Percentiles rank a stretch among this genome's conserved stretches.
Evolutionary conservation across 257 asterid genomes (phyloP).

Genomic region (Plantago ovata): DNA sequence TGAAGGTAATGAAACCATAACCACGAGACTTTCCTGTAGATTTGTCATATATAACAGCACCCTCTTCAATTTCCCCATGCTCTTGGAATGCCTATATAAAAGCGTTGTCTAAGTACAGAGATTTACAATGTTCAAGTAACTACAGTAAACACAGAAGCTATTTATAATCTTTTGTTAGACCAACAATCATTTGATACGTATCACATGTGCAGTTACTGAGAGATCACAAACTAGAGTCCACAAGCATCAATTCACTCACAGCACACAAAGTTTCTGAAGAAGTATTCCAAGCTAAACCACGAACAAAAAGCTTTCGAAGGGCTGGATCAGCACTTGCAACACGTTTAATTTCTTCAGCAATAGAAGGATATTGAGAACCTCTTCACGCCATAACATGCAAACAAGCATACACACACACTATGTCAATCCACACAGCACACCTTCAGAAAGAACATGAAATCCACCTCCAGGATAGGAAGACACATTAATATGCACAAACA

Average conservation of each 20-base stretch:
- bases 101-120: conserved; percentile 18
- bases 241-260: conserved; percentile 85
- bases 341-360: conserved; percentile 91
- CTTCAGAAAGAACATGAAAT: conserved; percentile 27
- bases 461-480: conserved; percentile 23
- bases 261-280: conserved; percentile 90
- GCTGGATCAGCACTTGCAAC: conserved; percentile 98
- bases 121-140: conserved; percentile 11
- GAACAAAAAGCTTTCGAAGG: conserved; percentile 96
- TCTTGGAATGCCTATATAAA: conserved; percentile 66
- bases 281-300: conserved; percentile 97
- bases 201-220: conserved; percentile 27
- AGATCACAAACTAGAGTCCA: conserved; percentile 35
- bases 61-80: conserved; percentile 88
- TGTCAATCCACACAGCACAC: conserved; percentile 70
- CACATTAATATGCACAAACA: conserved; percentile 25
- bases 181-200: conserved; percentile 2
- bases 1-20: conserved; percentile 71
- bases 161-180: conserved; percentile 6
- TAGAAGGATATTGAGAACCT: conserved; percentile 81
- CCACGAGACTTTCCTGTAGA: conserved; percentile 73
- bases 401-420: conserved; percentile 79
- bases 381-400: conserved; percentile 92
- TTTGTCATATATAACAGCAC: conserved; percentile 72
- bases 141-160: conserved; percentile 7